phyloP scores from a whole-genome alignment of 2,329 filamentous ascomycete genomes.

The Blastomyces emzantsi region DNA sequence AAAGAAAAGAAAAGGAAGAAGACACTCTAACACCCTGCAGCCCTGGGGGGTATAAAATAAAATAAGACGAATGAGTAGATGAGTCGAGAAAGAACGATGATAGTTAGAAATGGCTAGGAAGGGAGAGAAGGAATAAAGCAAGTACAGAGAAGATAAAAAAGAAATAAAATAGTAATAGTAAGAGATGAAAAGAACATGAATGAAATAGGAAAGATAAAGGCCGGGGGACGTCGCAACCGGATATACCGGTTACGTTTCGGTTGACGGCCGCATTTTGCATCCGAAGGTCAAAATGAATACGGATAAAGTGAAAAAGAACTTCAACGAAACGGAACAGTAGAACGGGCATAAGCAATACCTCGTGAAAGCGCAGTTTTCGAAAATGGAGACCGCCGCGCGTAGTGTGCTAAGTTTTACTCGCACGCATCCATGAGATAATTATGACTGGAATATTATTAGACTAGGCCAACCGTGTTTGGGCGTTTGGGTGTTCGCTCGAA shows the following conservation, averaged over 20 bases:
- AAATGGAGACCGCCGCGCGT: neutral
- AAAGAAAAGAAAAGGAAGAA: neutral
- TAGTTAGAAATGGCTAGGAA: neutral
- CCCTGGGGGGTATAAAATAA: conserved; percentile 1
- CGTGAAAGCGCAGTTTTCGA: neutral
- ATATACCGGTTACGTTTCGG: no score
- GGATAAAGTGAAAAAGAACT: neutral
- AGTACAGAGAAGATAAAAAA: neutral
- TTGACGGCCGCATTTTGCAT: no score
- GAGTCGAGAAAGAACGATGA: neutral
- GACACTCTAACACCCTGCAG: neutral
- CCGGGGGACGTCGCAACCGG: no score
- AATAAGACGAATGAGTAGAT: neutral
- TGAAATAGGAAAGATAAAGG: neutral
- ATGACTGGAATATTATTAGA: no score
- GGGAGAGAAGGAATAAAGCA: neutral
- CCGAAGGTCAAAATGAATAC: no score
- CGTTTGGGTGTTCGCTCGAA: no score
- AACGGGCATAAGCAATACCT: neutral
- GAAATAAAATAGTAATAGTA: no score
- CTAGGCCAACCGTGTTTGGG: no score
- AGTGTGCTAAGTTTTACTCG: no score
- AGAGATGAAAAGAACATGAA: no score
- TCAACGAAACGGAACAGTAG: neutral
- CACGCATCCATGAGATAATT: no score